Conservation (phyloP, 2,329 filamentous ascomycete genomes). For the Stachybotrys chartarum region DNA sequence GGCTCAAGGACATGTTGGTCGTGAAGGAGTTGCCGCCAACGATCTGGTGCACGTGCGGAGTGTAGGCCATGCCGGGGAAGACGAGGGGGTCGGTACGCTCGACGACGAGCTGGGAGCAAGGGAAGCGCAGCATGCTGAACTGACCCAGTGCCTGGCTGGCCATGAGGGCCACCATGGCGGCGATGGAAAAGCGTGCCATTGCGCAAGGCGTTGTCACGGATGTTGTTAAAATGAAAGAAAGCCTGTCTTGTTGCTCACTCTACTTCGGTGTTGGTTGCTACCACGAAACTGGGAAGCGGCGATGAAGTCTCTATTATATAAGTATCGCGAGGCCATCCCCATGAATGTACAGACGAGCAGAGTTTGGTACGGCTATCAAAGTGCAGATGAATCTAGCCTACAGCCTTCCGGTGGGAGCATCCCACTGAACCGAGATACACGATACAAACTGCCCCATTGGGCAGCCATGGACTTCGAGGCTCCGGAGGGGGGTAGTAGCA, state of each 20-base stretch:
- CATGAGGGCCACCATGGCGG: neutral
- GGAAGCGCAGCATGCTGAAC: slow-evolving; percentile 28
- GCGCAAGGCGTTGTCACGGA: neutral
- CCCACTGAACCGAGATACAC: neutral
- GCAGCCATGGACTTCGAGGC: neutral
- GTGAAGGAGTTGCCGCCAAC: slow-evolving; percentile 41
- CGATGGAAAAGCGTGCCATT: neutral
- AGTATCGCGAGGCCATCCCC: neutral
- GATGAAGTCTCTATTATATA: neutral
- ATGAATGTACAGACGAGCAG: no score
- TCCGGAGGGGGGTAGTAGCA: neutral
- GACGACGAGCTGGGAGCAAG: slow-evolving; percentile 39
- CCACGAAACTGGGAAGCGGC: no score
- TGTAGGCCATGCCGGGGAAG: slow-evolving; percentile 35
- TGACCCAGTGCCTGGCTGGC: neutral
- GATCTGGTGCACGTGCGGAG: slow-evolving; percentile 39
- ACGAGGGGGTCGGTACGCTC: slow-evolving; percentile 39
- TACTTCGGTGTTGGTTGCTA: no score
- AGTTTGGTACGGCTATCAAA: no score
- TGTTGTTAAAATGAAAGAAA: no score
- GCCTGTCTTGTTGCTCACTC: no score
- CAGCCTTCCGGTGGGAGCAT: neutral
- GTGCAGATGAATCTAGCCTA: no score
- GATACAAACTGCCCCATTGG: neutral
- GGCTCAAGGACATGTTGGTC: slow-evolving; percentile 25